Base-by-base conservation (phyloP, 345 rosid genomes). In the Mercurialis annua region DNA sequence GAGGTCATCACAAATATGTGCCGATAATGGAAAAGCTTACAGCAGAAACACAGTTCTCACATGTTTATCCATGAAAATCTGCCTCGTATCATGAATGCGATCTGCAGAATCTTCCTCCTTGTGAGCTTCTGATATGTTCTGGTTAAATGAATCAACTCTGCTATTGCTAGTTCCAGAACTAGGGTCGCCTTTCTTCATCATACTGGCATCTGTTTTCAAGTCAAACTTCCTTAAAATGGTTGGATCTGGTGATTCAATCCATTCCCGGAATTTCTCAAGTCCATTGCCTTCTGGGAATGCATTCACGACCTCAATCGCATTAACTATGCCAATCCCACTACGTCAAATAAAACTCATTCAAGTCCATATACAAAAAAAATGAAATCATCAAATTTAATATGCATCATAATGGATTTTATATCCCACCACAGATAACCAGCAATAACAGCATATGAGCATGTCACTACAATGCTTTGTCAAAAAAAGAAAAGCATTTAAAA, bases 221-320 rank as follows among this genome's bases (percentile, higher is more conserved):
- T 66, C 77, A 51, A 76, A 59, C 62, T 81, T 87, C 68, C 95
- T 96, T 29, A 94, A 77, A 67, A 94, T 94, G 74, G 82, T 76
- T 71, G 96, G 95, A 84, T 94, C 99, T 18, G 99, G 99, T 64
- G 96, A 94, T 72, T 94, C 97, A 70, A 94, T 80, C 99, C 99
- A 94, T 76, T 87, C 92, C 60, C 90, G 89, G 75, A 91, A 89
- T 75, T 84, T 86, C 24, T 77, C 77, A 77, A 94, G 96, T 31
- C 99, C 99, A 75, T 89, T 87, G 44, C 87, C 96, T 78, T 91
- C 99, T 0, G 95, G 91, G 73, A 87, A 94, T 71, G 99, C 99
- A 81, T 84, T 85, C 56, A 94, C 80, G 53, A 94, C 95, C 83
- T 94, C 99, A 65, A 91, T 86, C 54, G 99, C 97, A 80, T 94